Evolutionary conservation across 2,329 filamentous ascomycete species (phyloP), one percentile per base, ranked within the genome.

Genomic region (Tolypocladium tundrense): DNA sequence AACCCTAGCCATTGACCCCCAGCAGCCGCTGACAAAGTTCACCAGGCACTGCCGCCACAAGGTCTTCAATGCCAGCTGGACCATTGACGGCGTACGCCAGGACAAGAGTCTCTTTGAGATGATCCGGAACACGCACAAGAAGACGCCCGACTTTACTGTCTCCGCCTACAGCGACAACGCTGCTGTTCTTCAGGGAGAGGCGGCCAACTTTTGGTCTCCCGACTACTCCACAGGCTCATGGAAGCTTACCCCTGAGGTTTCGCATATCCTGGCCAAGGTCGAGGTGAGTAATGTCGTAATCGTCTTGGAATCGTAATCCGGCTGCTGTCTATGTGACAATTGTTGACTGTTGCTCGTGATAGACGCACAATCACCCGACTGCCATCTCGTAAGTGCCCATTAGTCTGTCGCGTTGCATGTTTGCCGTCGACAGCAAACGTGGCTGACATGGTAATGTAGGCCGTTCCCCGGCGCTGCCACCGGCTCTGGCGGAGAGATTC

Each of bases 151-250:
- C 56, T 88, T 86, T 69, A 95, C 92, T n/a, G 83, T 97, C 50
- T 97, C 91, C 41, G 94, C 94, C 9, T 99, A 99, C 74, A 96
- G 90, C 67, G 94, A 99, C 72, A 99, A 99, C 70, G 94, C 94
- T 33, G 94, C 94, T n/a, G 94, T 99, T 19, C 61, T 76, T n/a
- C 65, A 73, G 58, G 74, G 74, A 10, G 74, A 76, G 24, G 63
- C 68, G 52, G 74, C 72, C 39, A 67, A 73, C 55, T 72, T 89
- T 69, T 97, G 93, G 93, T 88, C 91, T 1, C 94, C 94, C 5
- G 89, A 94, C 67, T 87, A 91, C 64, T 80, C 85, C 42, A 96
- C 90, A 4, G 90, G 92, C 37, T 88, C 90, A 65, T 99, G 93
- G 93, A 88, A 82, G 66, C 83, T 93, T 60, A 90, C 83, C 24